phyloP scores from a whole-genome alignment of 2,329 filamentous ascomycete species.

The Beauveria varroae region DNA sequence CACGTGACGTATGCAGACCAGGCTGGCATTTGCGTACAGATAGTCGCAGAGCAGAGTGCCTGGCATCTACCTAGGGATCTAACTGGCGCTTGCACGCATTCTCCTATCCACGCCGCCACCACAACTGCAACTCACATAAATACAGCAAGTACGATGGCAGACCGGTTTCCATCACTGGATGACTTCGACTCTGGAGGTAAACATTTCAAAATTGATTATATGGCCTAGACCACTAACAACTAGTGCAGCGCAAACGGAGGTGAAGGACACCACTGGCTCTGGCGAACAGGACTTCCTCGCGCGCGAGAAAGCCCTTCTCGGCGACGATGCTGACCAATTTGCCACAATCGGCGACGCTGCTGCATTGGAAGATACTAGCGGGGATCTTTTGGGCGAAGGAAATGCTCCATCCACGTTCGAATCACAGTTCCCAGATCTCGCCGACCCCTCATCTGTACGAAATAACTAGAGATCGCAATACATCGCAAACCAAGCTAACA shows the following conservation, averaged over 20 bases:
- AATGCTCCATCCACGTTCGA: slow-evolving; percentile 59
- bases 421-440: slow-evolving; percentile 81
- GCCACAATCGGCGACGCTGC: slow-evolving; percentile 64
- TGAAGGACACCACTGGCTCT: slow-evolving; percentile 42
- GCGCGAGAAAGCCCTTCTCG: slow-evolving; percentile 82
- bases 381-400: slow-evolving; percentile 66
- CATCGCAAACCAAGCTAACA: slow-evolving; percentile 11
- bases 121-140: background rate
- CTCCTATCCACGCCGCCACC: background rate
- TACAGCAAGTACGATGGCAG: slow-evolving; percentile 51
- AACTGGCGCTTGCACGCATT: background rate
- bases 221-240: background rate
- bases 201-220: slow-evolving; percentile 14
- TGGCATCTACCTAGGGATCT: background rate
- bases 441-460: slow-evolving; percentile 28
- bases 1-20: slow-evolving; percentile 2
- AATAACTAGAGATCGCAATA: background rate
- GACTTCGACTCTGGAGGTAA: slow-evolving; percentile 64
- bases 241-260: slow-evolving; percentile 56
- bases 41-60: background rate
- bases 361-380: slow-evolving; percentile 54
- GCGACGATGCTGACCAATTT: slow-evolving; percentile 91
- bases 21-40: background rate
- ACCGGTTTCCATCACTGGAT: slow-evolving; percentile 72
- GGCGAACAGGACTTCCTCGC: slow-evolving; percentile 76